Base-by-base conservation (phyloP, 139 green algal genomes). In the Picochlorum sp. region DNA sequence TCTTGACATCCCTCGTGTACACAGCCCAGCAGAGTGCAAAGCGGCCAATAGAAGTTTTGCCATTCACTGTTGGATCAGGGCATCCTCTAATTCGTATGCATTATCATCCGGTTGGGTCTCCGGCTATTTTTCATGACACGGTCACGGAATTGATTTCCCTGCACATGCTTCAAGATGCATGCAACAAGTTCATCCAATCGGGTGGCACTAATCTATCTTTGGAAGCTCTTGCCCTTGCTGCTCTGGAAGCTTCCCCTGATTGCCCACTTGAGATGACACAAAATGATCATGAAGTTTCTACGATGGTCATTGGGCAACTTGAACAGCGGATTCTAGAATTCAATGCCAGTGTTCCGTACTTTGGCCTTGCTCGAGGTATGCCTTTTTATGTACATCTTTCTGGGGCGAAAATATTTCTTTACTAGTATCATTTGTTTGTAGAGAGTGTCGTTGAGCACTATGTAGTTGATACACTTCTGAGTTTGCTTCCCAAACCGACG, bases 321-420 rank as follows among this genome's bases (percentile, higher is more conserved):
- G 49, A 85, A 37, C 80, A 87, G 58, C 70, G 72, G 9, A 73
- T 94, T 21, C 64, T 74, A 59, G 83, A 95, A 74, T 88, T 90
- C 77, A 93, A 91, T 64, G 84, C 87, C 0, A 87, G 80, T 58
- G 69, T 95, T 45, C 81, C 87, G 0, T 91, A 90, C 44, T 37
- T 52, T 14, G 88, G 88, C 11, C 61, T 91, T 16, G 30, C 65
- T 10, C 20, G 15, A 34, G 20, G 21, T 34, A 59, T 34, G 21
- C n/a, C 45, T 51, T 20, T 51, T 20, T 54, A 54, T 54, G 9
- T 21, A 20, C 6, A 20, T 21, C 15, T 20, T 20, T 6, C 23
- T 6, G 18, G 7, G 7, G 16, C 6, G 15, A 54, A 54, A 54
- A 26, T 21, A 1, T 26, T 26, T 20, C 47, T 21, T 26, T 1